Base-by-base conservation (phyloP, 2,329 filamentous ascomycete genomes). In the Dryadomyces quercivorus region DNA sequence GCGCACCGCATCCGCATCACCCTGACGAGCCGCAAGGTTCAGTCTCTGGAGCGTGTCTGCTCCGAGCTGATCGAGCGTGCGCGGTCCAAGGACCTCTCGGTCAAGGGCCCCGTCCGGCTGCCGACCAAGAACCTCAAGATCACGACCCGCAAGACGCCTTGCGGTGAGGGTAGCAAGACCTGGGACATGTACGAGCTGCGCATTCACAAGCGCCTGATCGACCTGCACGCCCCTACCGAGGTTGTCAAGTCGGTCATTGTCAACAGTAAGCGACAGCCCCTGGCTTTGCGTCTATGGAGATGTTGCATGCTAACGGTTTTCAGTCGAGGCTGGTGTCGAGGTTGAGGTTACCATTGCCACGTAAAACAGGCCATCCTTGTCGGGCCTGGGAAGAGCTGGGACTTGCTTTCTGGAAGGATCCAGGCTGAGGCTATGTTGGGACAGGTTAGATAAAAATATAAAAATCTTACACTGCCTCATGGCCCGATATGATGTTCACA, bases 111-210 rank as follows among this genome's bases (percentile, higher is more conserved):
- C 71, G 90, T 96, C 74, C 89, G 91, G 70, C 86, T 96, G 68
- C 90, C 93, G 52, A 96, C 91, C 80, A 95, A 96, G 86, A 88
- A 83, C 73, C 83, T 97, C 69, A 89, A 93, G 82, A 84, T 95
- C 81, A 89, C 88, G 72, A 95, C 93, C 81, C 87, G 93, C 71
- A 98, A 98, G 87, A 97, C 93, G 63, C 93, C 93, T 73, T 93
- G 88, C 78, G 93, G 93, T 87, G 93, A 98, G 84, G 93, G 93
- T 78, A 94, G 87, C 76, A 98, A 98, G 89, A 98, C 93, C 71
- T 98, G 93, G 93, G 59, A 61, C 53, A 60, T 81, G 75, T 98
- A 81, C 76, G 92, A 98, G 86, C 94, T 98, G 90, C 86, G 92
- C 78, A 95, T 96, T 73, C 90, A 96, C 84, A 96, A 96, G 86